A percentile compares a stretch with the other conserved stretches of the same genome.
Conservation (phyloP, 345 rosid species). For the Stellera chamaejasme region DNA sequence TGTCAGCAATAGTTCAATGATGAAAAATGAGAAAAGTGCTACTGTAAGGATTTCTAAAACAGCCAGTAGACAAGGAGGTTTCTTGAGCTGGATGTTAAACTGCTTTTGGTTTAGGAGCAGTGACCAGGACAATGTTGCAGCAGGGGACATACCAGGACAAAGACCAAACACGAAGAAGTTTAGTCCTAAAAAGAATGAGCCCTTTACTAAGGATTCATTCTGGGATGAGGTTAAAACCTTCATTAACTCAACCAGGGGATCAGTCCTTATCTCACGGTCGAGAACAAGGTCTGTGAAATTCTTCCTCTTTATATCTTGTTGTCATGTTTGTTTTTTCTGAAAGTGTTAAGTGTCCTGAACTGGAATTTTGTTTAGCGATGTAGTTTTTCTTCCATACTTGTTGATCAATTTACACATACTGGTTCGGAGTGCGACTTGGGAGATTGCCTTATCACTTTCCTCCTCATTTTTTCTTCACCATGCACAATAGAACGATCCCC, state of each 20-base stretch:
- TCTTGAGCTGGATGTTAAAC: slow-evolving; percentile 25
- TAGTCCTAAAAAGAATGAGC: slow-evolving; percentile 19
- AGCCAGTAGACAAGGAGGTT: slow-evolving; percentile 14
- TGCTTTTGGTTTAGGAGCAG: slow-evolving; percentile 31
- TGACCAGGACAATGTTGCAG: slow-evolving; percentile 12
- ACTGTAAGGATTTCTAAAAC: slow-evolving; percentile 16
- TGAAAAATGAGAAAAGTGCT: slow-evolving; percentile 17
- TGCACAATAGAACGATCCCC: too few relatives aligned
- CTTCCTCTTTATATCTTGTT: slow-evolving; percentile 7
- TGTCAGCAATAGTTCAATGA: slow-evolving; percentile 16
- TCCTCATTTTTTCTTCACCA: too few relatives aligned
- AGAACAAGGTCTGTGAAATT: slow-evolving; percentile 51
- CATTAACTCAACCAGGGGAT: slow-evolving; percentile 45
- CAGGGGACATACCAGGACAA: slow-evolving; percentile 21
- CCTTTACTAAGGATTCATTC: slow-evolving; percentile 35
- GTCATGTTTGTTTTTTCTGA: not conserved
- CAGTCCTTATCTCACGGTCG: slow-evolving; percentile 35
- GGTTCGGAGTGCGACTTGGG: too few relatives aligned
- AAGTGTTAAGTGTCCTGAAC: too few relatives aligned
- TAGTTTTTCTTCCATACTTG: too few relatives aligned
- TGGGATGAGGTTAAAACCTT: slow-evolving; percentile 60
- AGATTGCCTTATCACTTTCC: too few relatives aligned
- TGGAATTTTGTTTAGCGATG: too few relatives aligned
- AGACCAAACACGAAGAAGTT: slow-evolving; percentile 14
- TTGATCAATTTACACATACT: too few relatives aligned